Percentiles rank a stretch among this genome's conserved stretches.
These are phyloP conservation scores for Sicyos baderoa DNA, from an alignment of 306 rosid genomes.

Conservation along the genomic window DNA sequence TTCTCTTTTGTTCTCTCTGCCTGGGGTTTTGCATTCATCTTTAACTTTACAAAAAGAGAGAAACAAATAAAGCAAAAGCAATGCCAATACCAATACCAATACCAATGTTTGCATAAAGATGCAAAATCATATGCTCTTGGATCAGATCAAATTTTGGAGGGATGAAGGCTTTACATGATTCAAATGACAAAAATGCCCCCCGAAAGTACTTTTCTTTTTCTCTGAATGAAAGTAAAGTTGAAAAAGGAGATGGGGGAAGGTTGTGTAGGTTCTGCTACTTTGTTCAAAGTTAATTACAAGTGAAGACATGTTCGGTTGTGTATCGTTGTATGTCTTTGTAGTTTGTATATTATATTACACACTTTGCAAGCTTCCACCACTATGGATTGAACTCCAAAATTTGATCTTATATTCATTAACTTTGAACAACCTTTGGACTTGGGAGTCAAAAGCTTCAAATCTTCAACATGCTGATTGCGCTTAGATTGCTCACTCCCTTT, in stretches of 20 bases:
- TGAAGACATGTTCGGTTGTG: background rate
- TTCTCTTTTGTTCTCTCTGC: conserved; percentile 3
- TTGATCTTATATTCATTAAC: too few relatives aligned
- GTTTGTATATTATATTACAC: too few relatives aligned
- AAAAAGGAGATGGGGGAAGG: conserved; percentile 5
- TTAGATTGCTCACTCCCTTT: too few relatives aligned
- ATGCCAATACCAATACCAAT: conserved; percentile 67
- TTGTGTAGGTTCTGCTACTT: background rate
- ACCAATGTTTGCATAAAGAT: conserved; percentile 35
- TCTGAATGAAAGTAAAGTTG: background rate
- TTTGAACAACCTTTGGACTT: too few relatives aligned
- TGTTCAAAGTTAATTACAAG: background rate
- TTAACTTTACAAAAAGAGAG: conserved; percentile 56
- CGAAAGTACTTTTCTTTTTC: background rate
- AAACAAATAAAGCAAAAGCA: conserved; percentile 3
- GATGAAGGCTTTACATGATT: background rate
- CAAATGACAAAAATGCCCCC: conserved; percentile 2
- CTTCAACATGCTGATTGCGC: too few relatives aligned
- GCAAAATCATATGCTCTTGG: conserved; percentile 47
- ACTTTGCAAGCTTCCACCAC: too few relatives aligned
- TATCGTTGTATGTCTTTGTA: too few relatives aligned
- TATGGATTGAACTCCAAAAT: too few relatives aligned
- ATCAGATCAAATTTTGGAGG: conserved; percentile 23
- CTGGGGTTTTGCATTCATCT: conserved; percentile 30
- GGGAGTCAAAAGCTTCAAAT: too few relatives aligned